phyloP scores from a whole-genome alignment of 1,284 basidiomycete species.

The Tausonia pullulans region DNA sequence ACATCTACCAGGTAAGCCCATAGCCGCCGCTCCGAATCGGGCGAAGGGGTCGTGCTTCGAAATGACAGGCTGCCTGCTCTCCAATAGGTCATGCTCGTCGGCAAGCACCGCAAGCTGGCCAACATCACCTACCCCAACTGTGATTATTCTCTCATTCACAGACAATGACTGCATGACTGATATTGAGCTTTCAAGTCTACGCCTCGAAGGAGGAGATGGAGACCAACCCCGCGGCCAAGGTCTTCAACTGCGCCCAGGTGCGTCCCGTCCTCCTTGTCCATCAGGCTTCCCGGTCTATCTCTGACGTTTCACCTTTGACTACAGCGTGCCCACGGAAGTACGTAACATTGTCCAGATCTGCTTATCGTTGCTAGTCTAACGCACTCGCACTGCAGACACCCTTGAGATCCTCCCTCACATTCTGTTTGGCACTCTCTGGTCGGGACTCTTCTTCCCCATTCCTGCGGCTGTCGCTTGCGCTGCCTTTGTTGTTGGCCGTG shows the following conservation, averaged over 20 bases:
- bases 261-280: background rate
- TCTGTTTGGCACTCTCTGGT: constrained; percentile 1
- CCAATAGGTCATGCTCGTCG: no score
- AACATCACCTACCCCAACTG: no score
- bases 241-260: background rate
- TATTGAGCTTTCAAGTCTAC: constrained; percentile 11
- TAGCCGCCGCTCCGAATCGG: no score
- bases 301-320: background rate
- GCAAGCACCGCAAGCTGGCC: no score
- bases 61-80: no score
- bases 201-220: constrained; percentile 22
- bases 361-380: background rate
- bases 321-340: no score
- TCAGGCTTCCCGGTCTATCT: background rate
- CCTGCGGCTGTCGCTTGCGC: background rate
- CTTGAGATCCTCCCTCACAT: constrained; percentile 3
- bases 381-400: background rate
- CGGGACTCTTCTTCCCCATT: constrained; percentile 4
- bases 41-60: no score
- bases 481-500: background rate
- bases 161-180: background rate
- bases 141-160: background rate
- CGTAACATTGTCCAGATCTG: no score
- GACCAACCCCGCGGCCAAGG: background rate
- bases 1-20: background rate